Percentiles rank a stretch among this genome's conserved stretches.
Conservation (phyloP, 768 basidiomycete genomes). For the Symmetrospora coprosmae region DNA sequence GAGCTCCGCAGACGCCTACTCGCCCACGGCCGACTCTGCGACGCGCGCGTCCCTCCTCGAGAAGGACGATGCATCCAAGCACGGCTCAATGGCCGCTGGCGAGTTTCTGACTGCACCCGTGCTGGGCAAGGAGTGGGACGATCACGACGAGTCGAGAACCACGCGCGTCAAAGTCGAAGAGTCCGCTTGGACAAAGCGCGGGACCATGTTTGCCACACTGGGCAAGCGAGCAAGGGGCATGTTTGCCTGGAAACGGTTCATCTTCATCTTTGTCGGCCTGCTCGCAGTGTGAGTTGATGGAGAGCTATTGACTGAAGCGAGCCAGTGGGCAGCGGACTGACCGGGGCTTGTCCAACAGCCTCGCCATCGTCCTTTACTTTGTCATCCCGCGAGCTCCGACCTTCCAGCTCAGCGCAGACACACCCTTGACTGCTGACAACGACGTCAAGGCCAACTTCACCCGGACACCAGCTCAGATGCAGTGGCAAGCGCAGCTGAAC, state of each 20-base stretch:
- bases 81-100: constrained; percentile 6
- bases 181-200: too few relatives aligned
- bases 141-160: background rate
- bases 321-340: background rate
- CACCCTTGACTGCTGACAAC: background rate
- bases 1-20: background rate
- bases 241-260: constrained; percentile 1
- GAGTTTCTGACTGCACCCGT: constrained; percentile 2
- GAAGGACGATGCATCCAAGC: background rate
- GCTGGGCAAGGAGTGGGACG: constrained; percentile 15
- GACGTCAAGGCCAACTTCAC: constrained; percentile 3
- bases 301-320: background rate
- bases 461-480: background rate
- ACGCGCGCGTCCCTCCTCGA: background rate
- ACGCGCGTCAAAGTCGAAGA: constrained; percentile 2
- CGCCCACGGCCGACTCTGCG: background rate
- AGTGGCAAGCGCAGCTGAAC: constrained; percentile 11
- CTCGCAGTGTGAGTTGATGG: background rate
- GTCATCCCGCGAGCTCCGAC: constrained; percentile 3
- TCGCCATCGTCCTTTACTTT: background rate
- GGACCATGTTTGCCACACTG: background rate
- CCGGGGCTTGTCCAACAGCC: background rate
- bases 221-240: background rate
- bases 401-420: constrained; percentile 2
- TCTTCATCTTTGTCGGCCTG: constrained; percentile 6